Evolutionary conservation across 306 rosid species (phyloP).

Genomic region (Acacia acuminata): DNA sequence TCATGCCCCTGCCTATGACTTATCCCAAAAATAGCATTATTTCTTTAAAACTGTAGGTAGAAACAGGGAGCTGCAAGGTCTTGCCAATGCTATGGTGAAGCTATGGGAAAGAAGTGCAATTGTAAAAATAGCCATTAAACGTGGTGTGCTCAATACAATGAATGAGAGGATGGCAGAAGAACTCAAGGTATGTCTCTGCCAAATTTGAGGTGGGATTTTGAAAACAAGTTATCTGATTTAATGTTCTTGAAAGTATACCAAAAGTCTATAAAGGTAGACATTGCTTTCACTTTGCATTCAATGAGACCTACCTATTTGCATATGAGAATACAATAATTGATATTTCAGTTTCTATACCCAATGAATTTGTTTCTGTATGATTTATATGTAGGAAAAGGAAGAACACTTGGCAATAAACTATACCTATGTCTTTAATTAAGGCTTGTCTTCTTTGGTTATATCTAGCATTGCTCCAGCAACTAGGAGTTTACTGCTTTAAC

Average conservation of each 20-base stretch:
- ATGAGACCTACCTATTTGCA: neutral
- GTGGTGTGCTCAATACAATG: constrained; percentile 77
- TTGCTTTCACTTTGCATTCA: constrained; percentile 30
- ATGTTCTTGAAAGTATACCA: neutral
- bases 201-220: constrained; percentile 23
- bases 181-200: constrained; percentile 71
- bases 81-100: constrained; percentile 79
- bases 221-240: constrained; percentile 25
- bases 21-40: constrained; percentile 15
- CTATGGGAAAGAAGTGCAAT: constrained; percentile 89
- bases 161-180: constrained; percentile 96
- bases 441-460: neutral
- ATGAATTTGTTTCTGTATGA: constrained; percentile 12
- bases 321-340: constrained; percentile 6
- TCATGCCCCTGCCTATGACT: constrained; percentile 14
- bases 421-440: neutral
- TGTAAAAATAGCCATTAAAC: constrained; percentile 94
- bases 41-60: constrained; percentile 60
- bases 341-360: constrained; percentile 21
- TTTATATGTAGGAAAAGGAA: neutral
- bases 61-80: constrained; percentile 89
- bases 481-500: neutral
- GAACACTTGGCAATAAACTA: neutral
- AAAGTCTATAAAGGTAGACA: neutral
- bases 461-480: neutral